These are phyloP conservation scores for Baorangia bicolor DNA, from an alignment of 768 basidiomycete genomes.

Conservation along the genomic window DNA sequence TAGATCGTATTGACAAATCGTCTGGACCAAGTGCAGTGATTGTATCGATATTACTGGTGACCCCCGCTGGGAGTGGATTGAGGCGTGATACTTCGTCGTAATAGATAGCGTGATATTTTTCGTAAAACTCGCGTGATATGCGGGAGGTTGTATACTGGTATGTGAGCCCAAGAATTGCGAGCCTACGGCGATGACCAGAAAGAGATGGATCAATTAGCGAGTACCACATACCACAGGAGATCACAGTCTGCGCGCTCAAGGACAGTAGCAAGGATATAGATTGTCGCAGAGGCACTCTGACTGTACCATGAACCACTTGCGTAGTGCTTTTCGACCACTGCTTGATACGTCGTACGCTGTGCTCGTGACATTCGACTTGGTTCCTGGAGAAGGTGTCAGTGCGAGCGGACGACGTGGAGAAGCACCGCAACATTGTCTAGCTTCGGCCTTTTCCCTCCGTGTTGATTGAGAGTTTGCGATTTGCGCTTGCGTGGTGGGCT, in stretches of 20 bases:
- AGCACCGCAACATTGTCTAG: slow-evolving; percentile 43
- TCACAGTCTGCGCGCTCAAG: slow-evolving; percentile 93
- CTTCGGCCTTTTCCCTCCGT: slow-evolving; percentile 57
- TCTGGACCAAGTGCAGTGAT: slow-evolving; percentile 69
- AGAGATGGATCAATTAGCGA: not conserved
- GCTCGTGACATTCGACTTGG: slow-evolving; percentile 65
- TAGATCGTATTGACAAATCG: slow-evolving; percentile 76
- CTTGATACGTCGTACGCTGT: slow-evolving; percentile 62
- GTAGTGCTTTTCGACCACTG: slow-evolving; percentile 79
- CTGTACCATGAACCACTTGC: slow-evolving; percentile 81
- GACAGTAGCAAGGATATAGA: slow-evolving; percentile 88
- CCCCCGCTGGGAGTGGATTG: slow-evolving; percentile 58
- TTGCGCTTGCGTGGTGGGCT: slow-evolving; percentile 50
- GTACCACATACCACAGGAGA: slow-evolving; percentile 70
- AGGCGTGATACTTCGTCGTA: slow-evolving; percentile 91
- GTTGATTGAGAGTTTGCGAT: slow-evolving; percentile 38
- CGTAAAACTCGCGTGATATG: slow-evolving; percentile 85
- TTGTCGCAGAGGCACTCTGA: slow-evolving; percentile 83
- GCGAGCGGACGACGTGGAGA: not conserved
- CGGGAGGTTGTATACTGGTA: slow-evolving; percentile 87
- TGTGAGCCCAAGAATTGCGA: slow-evolving; percentile 91
- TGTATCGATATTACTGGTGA: slow-evolving; percentile 38
- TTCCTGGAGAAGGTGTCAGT: slow-evolving; percentile 33
- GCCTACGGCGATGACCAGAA: slow-evolving; percentile 46
- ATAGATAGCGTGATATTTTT: slow-evolving; percentile 75